These are phyloP conservation scores for Erythrophleum fordii DNA, from an alignment of 306 rosid genomes.

Conservation along the genomic window DNA sequence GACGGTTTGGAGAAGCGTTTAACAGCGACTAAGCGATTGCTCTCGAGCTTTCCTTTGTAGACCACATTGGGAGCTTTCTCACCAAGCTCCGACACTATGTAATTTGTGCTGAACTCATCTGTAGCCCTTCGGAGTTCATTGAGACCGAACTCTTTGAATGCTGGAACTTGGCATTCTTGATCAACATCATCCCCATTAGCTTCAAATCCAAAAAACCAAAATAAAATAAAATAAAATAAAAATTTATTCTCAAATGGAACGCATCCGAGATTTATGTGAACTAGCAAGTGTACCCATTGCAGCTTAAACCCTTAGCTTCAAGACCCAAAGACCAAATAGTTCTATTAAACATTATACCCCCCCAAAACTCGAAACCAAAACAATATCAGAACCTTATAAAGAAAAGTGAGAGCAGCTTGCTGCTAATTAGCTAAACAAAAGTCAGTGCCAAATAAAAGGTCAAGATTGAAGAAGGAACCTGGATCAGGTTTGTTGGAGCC, in stretches of 20 bases:
- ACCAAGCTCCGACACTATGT: conserved; percentile 80
- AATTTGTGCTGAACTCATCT: conserved; percentile 63
- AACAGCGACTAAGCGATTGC: conserved; percentile 70
- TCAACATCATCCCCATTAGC: conserved; percentile 57
- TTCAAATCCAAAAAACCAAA: conserved; percentile 33
- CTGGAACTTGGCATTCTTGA: conserved; percentile 53
- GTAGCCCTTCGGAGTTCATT: conserved; percentile 75
- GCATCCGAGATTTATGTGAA: background rate
- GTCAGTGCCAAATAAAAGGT: background rate
- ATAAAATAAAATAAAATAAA: background rate
- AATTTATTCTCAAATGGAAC: background rate
- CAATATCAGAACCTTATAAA: background rate
- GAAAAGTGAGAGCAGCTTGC: background rate
- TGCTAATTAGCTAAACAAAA: background rate
- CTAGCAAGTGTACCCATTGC: background rate
- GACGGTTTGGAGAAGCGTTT: conserved; percentile 80
- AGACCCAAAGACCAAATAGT: background rate
- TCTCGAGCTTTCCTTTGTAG: conserved; percentile 68
- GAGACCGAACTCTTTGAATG: conserved; percentile 63
- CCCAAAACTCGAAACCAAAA: background rate
- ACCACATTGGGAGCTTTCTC: conserved; percentile 88
- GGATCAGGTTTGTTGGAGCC: conserved; percentile 63
- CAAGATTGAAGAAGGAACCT: conserved; percentile 43
- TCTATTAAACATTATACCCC: background rate
- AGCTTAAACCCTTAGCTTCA: conserved; percentile 12